Evolutionary conservation across 805 yeast genomes (phyloP), one percentile per base, ranked within the genome.

Genomic region (Barnettozyma wickerhamii): DNA sequence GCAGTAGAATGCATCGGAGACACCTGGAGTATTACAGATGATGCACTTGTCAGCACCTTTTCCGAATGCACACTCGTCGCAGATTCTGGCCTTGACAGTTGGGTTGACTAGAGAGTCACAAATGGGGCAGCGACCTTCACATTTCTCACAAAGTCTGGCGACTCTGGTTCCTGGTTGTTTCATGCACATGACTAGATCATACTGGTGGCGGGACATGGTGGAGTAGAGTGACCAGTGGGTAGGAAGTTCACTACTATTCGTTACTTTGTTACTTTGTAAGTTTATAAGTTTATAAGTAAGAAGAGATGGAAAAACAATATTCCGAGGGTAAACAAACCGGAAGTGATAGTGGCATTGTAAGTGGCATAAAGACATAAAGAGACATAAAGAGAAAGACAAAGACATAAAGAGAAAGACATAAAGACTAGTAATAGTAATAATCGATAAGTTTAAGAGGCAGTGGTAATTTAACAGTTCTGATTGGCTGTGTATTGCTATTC

Each of bases 41-140:
- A 90, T 78, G 59, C 98, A 90, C 46, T 73, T 75, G 15, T 72
- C 75, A 2, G 71, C 71, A 33, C 65, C 59, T 42, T 79, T 76
- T 6, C 95, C 95, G 53, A 79, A 79, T 0, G 95, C 74, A 57
- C 98, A 90, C 47, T 82, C 91, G 44, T 84, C 90, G 60, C 98
- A 90, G 17, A 88, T 72, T 43, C 84, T 69, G 2, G 79, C 96
- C 42, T 68, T 61, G 14, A 74, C 69, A 7, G 75, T 72, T 1
- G 93, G 88, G 46, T 81, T 77, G 6, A 87, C 95, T 50, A 72
- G 75, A 2, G 95, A 84, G 56, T 89, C 97, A 60, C 98, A 90
- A 3, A 79, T 69, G 3, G 96, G 96, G 55, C 98, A 90, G 49
- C 79, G 73, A 2, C 96, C 97, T 57, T 90, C 96, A 59, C 98